Evolutionary conservation across 306 rosid genomes (phyloP).

Genomic region (Dryas alaskensis): DNA sequence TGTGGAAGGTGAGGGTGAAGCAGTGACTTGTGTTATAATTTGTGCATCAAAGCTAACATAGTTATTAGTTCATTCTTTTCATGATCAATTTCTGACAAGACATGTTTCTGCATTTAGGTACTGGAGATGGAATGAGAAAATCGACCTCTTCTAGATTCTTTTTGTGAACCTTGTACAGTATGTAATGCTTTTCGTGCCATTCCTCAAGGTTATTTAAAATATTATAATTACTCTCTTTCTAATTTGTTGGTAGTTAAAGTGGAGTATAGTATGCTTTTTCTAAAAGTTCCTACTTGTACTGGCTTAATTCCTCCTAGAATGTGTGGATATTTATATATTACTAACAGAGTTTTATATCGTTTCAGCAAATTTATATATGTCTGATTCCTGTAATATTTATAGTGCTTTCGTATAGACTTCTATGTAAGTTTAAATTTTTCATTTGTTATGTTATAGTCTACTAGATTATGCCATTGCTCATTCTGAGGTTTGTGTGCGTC

Average conservation of each 20-base stretch:
- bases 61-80: not conserved
- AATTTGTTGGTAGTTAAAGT: slow-evolving; percentile 15
- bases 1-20: not conserved
- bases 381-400: slow-evolving; percentile 70
- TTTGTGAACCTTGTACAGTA: slow-evolving; percentile 66
- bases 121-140: slow-evolving; percentile 97
- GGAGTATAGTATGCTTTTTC: not conserved
- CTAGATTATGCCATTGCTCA: slow-evolving; percentile 5
- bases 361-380: slow-evolving; percentile 92
- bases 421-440: slow-evolving; percentile 54
- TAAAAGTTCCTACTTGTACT: not conserved
- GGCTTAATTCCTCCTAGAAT: not conserved
- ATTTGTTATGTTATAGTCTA: slow-evolving; percentile 6
- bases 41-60: not conserved
- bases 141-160: slow-evolving; percentile 65
- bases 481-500: slow-evolving; percentile 5
- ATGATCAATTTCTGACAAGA: slow-evolving; percentile 8
- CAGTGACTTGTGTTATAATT: not conserved
- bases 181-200: slow-evolving; percentile 68
- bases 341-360: slow-evolving; percentile 20
- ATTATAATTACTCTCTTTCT: not conserved
- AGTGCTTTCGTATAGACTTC: slow-evolving; percentile 77
- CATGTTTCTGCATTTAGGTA: slow-evolving; percentile 45
- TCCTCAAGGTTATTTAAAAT: slow-evolving; percentile 58
- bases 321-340: slow-evolving; percentile 26